A percentile compares a stretch with the other conserved stretches of the same genome.
phyloP scores from a whole-genome alignment of 108 stramenopile genomes.

The Bacterosira constricta region DNA sequence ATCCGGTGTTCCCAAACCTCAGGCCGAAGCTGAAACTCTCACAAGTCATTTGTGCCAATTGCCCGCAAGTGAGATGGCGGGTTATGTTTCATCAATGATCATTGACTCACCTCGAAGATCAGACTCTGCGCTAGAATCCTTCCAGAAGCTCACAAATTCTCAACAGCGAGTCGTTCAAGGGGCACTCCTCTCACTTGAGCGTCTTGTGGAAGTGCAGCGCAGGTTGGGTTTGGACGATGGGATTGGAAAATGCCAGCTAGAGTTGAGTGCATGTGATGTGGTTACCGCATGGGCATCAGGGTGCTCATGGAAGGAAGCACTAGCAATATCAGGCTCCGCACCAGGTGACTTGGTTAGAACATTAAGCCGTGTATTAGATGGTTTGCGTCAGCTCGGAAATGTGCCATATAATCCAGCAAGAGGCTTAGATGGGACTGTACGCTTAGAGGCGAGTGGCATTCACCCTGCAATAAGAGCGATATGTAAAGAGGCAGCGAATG shows the following conservation, averaged over 20 bases:
- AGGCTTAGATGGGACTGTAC: constrained; percentile 37
- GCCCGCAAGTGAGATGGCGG: constrained; percentile 68
- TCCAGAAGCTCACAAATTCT: constrained; percentile 53
- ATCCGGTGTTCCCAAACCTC: constrained; percentile 39
- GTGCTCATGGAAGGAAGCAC: constrained; percentile 76
- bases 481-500: constrained; percentile 68
- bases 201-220: constrained; percentile 74
- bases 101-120: constrained; percentile 58
- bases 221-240: constrained; percentile 56
- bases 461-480: constrained; percentile 67
- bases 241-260: constrained; percentile 59
- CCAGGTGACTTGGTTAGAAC: constrained; percentile 81
- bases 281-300: constrained; percentile 83
- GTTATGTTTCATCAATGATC: constrained; percentile 77
- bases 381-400: constrained; percentile 74
- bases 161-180: constrained; percentile 78
- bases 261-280: constrained; percentile 68
- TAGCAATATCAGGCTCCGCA: constrained; percentile 72
- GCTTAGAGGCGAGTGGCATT: constrained; percentile 61
- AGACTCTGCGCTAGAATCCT: constrained; percentile 56
- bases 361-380: constrained; percentile 77
- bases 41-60: constrained; percentile 50
- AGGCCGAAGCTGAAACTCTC: constrained; percentile 60
- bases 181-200: constrained; percentile 63
- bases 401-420: constrained; percentile 65